Evolutionary conservation across 768 basidiomycete species (phyloP).

Genomic region (Calocybe indica): DNA sequence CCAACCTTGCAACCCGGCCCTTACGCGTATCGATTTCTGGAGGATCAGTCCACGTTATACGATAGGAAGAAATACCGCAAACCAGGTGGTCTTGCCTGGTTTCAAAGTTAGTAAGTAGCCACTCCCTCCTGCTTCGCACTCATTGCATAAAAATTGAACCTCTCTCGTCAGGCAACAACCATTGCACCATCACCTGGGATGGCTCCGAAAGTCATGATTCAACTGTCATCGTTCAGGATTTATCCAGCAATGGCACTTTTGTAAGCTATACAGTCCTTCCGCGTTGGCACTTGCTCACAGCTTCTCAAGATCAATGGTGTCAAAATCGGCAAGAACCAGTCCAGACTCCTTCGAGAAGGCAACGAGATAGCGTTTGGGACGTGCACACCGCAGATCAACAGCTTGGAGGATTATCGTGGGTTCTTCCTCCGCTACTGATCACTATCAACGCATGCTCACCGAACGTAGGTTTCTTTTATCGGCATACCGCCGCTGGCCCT

Average conservation of each 20-base stretch:
- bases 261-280: slow-evolving; percentile 27
- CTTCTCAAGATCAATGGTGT: slow-evolving; percentile 55
- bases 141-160: slow-evolving; percentile 2
- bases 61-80: slow-evolving; percentile 50
- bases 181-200: slow-evolving; percentile 58
- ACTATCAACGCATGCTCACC: not conserved
- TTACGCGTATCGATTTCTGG: slow-evolving; percentile 58
- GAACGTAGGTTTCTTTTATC: slow-evolving; percentile 61
- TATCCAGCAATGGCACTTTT: slow-evolving; percentile 72
- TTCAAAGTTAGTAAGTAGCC: slow-evolving; percentile 65
- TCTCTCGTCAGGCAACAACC: slow-evolving; percentile 41
- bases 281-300: not conserved
- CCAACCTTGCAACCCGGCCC: slow-evolving; percentile 49
- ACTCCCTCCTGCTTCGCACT: not conserved
- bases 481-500: slow-evolving; percentile 49
- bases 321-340: slow-evolving; percentile 52
- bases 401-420: slow-evolving; percentile 72
- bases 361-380: slow-evolving; percentile 87
- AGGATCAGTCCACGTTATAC: slow-evolving; percentile 41
- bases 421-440: slow-evolving; percentile 8
- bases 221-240: slow-evolving; percentile 45
- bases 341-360: slow-evolving; percentile 63
- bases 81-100: slow-evolving; percentile 55
- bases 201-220: slow-evolving; percentile 35
- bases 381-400: slow-evolving; percentile 35